phyloP scores from a whole-genome alignment of 176 grass and related monocot species.

The Guadua angustifolia region DNA sequence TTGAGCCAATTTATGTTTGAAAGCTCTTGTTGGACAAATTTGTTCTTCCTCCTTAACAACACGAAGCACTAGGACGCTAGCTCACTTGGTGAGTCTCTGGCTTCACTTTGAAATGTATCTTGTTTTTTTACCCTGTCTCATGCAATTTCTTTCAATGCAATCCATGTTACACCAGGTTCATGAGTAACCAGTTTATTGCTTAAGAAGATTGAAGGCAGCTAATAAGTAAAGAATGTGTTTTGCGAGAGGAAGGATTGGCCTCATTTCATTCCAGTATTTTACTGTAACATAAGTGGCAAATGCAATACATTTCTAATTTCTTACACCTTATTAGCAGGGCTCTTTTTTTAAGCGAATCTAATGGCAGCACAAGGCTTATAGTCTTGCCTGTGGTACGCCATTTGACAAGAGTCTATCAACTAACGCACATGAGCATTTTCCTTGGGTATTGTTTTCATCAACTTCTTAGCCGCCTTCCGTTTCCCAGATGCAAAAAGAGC shows the following conservation, averaged over 20 bases:
- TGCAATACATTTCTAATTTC: neutral
- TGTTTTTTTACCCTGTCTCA: neutral
- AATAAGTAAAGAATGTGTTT: neutral
- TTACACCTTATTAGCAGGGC: constrained; percentile 24
- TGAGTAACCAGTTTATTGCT: neutral
- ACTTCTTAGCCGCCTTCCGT: constrained; percentile 44
- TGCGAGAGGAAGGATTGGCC: neutral
- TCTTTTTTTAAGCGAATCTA: constrained; percentile 3
- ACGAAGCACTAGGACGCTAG: no score
- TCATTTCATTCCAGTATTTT: constrained; percentile 30
- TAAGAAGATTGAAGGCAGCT: neutral
- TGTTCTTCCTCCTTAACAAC: no score
- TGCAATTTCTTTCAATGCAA: constrained; percentile 14
- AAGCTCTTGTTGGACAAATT: no score
- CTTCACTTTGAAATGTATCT: constrained; percentile 3
- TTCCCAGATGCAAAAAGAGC: constrained; percentile 61
- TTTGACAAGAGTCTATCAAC: constrained; percentile 57
- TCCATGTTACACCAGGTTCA: constrained; percentile 18
- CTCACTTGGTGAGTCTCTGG: neutral
- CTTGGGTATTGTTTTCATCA: constrained; percentile 56
- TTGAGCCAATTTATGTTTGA: no score
- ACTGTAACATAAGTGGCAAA: constrained; percentile 15
- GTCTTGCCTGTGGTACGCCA: constrained; percentile 16
- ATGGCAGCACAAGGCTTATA: neutral
- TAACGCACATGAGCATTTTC: constrained; percentile 58